These are phyloP conservation scores for Zygoascus meyerae DNA, from an alignment of 1,139 yeast species.

Conservation along the genomic window DNA sequence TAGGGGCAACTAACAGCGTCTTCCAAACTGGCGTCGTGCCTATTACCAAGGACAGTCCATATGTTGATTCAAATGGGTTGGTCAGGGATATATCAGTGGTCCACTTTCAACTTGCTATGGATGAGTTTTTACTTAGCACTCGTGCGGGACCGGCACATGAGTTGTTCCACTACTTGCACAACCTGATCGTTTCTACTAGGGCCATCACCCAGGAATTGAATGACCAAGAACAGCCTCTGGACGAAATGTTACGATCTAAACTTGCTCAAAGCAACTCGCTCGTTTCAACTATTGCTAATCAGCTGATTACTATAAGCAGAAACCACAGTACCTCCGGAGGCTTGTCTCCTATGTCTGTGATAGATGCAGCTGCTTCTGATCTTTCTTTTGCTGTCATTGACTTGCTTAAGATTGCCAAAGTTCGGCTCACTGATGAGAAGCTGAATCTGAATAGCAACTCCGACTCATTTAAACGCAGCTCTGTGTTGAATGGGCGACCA, in stretches of 20 bases:
- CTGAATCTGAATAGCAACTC: neutral
- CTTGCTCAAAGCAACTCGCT: constrained; percentile 33
- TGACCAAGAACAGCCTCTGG: constrained; percentile 30
- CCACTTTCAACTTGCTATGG: constrained; percentile 30
- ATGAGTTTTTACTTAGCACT: constrained; percentile 30
- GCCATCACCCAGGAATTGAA: constrained; percentile 35
- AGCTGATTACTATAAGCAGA: constrained; percentile 71
- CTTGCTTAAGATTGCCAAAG: constrained; percentile 51
- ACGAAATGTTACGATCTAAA: constrained; percentile 21
- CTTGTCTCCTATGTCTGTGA: constrained; percentile 62
- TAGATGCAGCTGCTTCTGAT: constrained; percentile 77
- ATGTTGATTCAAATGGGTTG: constrained; percentile 24
- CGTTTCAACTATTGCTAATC: constrained; percentile 66
- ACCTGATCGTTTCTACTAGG: constrained; percentile 35
- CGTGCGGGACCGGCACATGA: constrained; percentile 23
- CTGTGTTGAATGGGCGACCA: too few species aligned
- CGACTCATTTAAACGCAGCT: too few species aligned
- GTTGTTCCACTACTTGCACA: constrained; percentile 30
- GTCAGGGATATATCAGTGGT: constrained; percentile 26
- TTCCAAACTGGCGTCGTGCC: constrained; percentile 20
- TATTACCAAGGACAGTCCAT: constrained; percentile 21
- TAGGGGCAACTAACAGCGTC: constrained; percentile 17
- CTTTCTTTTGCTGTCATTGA: constrained; percentile 70
- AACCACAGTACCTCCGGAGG: constrained; percentile 62
- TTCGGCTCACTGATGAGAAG: constrained; percentile 26